phyloP scores from a whole-genome alignment of 2,329 filamentous ascomycete species.

The Laburnicola sp. region DNA sequence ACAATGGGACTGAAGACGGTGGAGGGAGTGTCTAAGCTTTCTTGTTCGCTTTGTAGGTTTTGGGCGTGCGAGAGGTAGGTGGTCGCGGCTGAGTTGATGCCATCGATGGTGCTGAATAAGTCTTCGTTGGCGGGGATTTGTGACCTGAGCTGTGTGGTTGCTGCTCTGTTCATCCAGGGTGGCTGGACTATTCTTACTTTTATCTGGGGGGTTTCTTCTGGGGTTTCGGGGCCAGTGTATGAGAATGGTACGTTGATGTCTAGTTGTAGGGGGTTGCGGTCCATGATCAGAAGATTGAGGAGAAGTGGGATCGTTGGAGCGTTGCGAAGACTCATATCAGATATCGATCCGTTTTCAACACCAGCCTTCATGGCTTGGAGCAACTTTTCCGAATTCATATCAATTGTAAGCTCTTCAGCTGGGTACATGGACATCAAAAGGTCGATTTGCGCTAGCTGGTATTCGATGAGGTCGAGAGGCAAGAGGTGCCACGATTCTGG shows the following conservation, averaged over 20 bases:
- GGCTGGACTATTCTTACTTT: slow-evolving; percentile 31
- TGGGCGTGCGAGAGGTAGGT: slow-evolving; percentile 5
- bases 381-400: slow-evolving; percentile 6
- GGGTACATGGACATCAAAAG: slow-evolving; percentile 36
- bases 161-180: slow-evolving; percentile 27
- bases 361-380: slow-evolving; percentile 19
- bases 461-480: slow-evolving; percentile 28
- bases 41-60: not conserved
- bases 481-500: slow-evolving; percentile 20
- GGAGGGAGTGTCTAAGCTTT: not conserved
- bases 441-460: slow-evolving; percentile 35
- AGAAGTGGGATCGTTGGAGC: slow-evolving; percentile 17
- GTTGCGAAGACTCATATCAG: not conserved
- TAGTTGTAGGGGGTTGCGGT: slow-evolving; percentile 17
- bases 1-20: slow-evolving; percentile 38
- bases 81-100: slow-evolving; percentile 24
- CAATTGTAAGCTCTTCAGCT: slow-evolving; percentile 21
- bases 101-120: slow-evolving; percentile 26
- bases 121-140: slow-evolving; percentile 16
- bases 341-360: not conserved
- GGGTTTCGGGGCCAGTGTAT: slow-evolving; percentile 8
- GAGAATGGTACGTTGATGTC: slow-evolving; percentile 27
- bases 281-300: slow-evolving; percentile 16
- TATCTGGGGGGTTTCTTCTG: slow-evolving; percentile 22
- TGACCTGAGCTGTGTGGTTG: slow-evolving; percentile 21